Base-by-base conservation (phyloP, 352 stramenopile genomes). In the Phytophthora ohioensis region DNA sequence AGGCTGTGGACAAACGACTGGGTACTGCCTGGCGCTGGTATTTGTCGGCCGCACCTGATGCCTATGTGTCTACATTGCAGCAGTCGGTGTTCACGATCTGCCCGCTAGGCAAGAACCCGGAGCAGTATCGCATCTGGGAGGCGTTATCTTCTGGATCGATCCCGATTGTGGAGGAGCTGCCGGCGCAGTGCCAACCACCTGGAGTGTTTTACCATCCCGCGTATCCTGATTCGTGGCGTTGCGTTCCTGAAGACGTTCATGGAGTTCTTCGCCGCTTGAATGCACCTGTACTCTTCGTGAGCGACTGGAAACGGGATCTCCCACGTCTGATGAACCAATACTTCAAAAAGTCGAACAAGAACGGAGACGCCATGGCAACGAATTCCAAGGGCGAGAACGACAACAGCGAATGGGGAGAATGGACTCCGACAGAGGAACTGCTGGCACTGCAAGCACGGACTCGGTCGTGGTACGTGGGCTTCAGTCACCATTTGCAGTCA, bases 91-190 rank as follows among this genome's bases (percentile, higher is more conserved):
- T 91, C 56, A 91, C 82, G 32, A 73, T 91, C 21, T 91, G 82
- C 54, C 82, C 82, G 13, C 64, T 86, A 2, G 82, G 82, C 3
- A 89, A 89, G 63, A 91, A 91, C 67, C 82, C 82, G 2, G 82
- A 91, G 71, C 80, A 91, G 62, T 91, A 88, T 42, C 74, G 82
- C 17, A 89, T 91, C 64, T 91, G 82, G 82, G 82, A 91, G 42
- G 82, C 80, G n/a, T 60, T 91, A 34, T 78, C 82, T 3, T 81
- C 80, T 0, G 82, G 82, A 2, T 91, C 82, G 21, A 91, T 91
- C 67, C 82, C 80, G 5, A 87, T 91, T 45, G 71, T 91, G 8
- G 82, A 91, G 62, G 82, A 90, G 43, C 60, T 88, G n/a, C 69
- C 76, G 1, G 34, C 57, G 12, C 69, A 67, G 7, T 72, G 73